These are phyloP conservation scores for Penicillium fimorum DNA, from an alignment of 495 filamentous ascomycete species.

Conservation along the genomic window DNA sequence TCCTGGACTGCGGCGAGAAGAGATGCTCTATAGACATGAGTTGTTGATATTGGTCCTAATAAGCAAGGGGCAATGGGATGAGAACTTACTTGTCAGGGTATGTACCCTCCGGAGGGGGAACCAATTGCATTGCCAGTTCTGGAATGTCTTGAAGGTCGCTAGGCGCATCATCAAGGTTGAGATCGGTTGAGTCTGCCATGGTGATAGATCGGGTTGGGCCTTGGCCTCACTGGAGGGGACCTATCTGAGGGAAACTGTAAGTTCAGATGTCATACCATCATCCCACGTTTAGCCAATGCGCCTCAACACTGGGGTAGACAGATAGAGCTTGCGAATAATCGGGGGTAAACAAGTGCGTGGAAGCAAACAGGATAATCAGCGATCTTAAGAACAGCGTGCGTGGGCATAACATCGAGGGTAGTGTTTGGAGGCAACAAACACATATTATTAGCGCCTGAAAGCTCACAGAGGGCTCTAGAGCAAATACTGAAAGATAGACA, in stretches of 20 bases:
- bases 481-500: not conserved
- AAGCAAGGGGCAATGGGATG: not conserved
- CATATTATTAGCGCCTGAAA: not conserved
- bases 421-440: conserved; percentile 9
- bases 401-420: conserved; percentile 36
- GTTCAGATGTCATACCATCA: conserved; percentile 20
- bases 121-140: conserved; percentile 44
- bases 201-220: conserved; percentile 18
- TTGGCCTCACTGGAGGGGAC: conserved; percentile 9
- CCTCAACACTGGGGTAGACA: conserved; percentile 2
- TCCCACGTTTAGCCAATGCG: conserved; percentile 1
- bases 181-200: conserved; percentile 46
- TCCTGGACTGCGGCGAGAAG: conserved; percentile 45
- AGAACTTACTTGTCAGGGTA: conserved; percentile 47
- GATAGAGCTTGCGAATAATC: conserved; percentile 12
- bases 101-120: conserved; percentile 44
- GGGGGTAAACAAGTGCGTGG: conserved; percentile 44
- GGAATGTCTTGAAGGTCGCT: conserved; percentile 52
- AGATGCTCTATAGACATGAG: conserved; percentile 27
- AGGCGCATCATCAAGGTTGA: conserved; percentile 45
- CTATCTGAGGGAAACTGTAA: conserved; percentile 14
- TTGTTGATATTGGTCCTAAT: not conserved
- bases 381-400: conserved; percentile 35
- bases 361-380: conserved; percentile 34
- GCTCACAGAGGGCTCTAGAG: not conserved